Evolutionary conservation across 345 rosid species (phyloP), one percentile per base, ranked within the genome.

Genomic region (Eucalyptus guilfoylei): DNA sequence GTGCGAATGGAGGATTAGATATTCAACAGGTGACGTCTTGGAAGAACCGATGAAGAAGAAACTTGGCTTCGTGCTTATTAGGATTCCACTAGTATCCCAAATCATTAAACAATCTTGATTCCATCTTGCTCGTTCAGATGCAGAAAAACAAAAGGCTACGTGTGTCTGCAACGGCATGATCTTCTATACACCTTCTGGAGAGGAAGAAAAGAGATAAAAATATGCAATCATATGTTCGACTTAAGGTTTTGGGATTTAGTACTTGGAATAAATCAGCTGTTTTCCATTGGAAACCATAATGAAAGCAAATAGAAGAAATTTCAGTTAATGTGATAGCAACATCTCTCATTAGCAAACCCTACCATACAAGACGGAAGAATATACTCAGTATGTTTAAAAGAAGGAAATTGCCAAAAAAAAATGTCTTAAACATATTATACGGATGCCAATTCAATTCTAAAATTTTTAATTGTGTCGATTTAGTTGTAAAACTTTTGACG

Each of bases 391-490:
- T 28, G 67, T 60, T 12, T 11, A 60, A 60, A 60, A 11, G 67
- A 2, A 2, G 15, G 1, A 60, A 28, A 60, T 28, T 28, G 14
- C 14, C 14, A 24, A 60, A 28, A 55, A 28, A 55, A 60, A 60
- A 60, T 4, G 7, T 28, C 32, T 60, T 60, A 26, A 60, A 24
- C 30, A 2, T 55, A 55, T 55, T 55, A 55, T 24, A 55, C 1
- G 62, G 30, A 55, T 55, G 0, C 30, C 0, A 55, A 55, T 55
- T 24, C 3, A 24, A 23, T 55, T 4, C 0, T 55, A 55, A 10
- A 10, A 0, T 2, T 24, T 24, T 55, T 24, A 55, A 24, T 24
- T 55, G 14, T 55, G 13, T 9, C 0, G 0, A 55, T 0, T 24
- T 55, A 55, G 6, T 23, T 24, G 6, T 24, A 55, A 55, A 55